Conservation (phyloP, 352 stramenopile genomes). For the Globisporangium nodosum region DNA sequence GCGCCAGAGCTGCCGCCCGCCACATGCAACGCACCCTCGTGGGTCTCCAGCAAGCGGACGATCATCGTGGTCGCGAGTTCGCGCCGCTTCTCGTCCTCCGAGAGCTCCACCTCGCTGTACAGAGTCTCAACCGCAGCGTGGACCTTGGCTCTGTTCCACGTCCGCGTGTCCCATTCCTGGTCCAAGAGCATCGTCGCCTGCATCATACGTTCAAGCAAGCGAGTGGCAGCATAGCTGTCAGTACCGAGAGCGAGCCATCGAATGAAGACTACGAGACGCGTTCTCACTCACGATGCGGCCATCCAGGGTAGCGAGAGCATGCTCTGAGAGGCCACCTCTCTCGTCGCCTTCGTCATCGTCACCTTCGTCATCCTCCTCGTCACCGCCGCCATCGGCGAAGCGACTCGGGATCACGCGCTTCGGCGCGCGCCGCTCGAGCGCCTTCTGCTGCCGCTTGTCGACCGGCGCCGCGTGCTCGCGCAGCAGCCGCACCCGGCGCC, state of each 20-base stretch:
- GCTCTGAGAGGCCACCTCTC: too few relatives aligned
- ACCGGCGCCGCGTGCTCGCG: slow-evolving; percentile 33
- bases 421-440: slow-evolving; percentile 15
- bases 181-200: slow-evolving; percentile 75
- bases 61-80: slow-evolving; percentile 68
- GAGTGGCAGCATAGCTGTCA: neutral
- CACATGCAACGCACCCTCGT: slow-evolving; percentile 31
- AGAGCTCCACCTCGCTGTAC: slow-evolving; percentile 60
- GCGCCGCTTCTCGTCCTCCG: slow-evolving; percentile 30
- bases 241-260: neutral
- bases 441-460: slow-evolving; percentile 21
- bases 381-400: slow-evolving; percentile 29
- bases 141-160: slow-evolving; percentile 60
- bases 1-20: too few relatives aligned
- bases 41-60: slow-evolving; percentile 52
- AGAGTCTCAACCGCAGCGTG: slow-evolving; percentile 54
- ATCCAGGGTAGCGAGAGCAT: slow-evolving; percentile 21
- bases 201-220: too few relatives aligned
- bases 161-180: slow-evolving; percentile 74
- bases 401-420: slow-evolving; percentile 55
- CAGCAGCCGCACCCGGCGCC: slow-evolving; percentile 46
- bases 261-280: neutral
- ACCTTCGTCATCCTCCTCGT: slow-evolving; percentile 23
- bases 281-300: slow-evolving; percentile 46
- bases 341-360: slow-evolving; percentile 17